Evolutionary conservation across 139 green algal genomes (phyloP), one percentile per base, ranked within the genome.

Genomic region (Chlamydomonas eustigma): DNA sequence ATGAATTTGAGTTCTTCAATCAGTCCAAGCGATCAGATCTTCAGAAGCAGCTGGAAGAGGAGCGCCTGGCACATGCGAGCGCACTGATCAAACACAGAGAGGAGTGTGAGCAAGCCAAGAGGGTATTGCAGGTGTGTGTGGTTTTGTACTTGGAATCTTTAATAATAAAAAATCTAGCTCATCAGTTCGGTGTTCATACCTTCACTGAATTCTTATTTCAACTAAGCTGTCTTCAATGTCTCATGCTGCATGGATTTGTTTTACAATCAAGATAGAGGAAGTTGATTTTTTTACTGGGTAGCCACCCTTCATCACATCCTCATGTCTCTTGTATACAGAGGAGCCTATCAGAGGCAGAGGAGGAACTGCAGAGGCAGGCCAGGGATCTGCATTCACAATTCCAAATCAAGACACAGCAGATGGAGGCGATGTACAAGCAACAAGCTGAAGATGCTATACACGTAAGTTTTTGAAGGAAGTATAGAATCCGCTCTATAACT

Each of bases 121-220:
- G 85, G 18, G 64, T 37, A 5, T 70, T 88, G 76, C 74, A 89
- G 81, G 85, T 87, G 39, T n/a, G n/a, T n/a, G n/a, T n/a, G n/a
- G n/a, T n/a, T n/a, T n/a, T n/a, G n/a, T n/a, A n/a, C n/a, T n/a
- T n/a, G n/a, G n/a, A n/a, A n/a, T n/a, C n/a, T n/a, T n/a, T n/a
- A n/a, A n/a, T n/a, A n/a, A n/a, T n/a, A n/a, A n/a, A n/a, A n/a
- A n/a, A n/a, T n/a, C n/a, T n/a, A 22, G 76, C 33, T 38, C 24
- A 6, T 6, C 34, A 28, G 22, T 68, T 28, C 32, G 32, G 8
- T 31, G 22, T 33, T 68, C 52, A 28, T 31, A 68, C 18, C 52
- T 68, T 65, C 25, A 3, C 35, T 51, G 67, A 12, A 32, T 74
- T 5, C 25, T 28, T 35, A 2, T 6, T 74, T n/a, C 32, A 18